Percentiles rank a stretch among this genome's conserved stretches.
Evolutionary conservation across 2,329 filamentous ascomycete genomes (phyloP).

Genomic region (Diplodia seriata): DNA sequence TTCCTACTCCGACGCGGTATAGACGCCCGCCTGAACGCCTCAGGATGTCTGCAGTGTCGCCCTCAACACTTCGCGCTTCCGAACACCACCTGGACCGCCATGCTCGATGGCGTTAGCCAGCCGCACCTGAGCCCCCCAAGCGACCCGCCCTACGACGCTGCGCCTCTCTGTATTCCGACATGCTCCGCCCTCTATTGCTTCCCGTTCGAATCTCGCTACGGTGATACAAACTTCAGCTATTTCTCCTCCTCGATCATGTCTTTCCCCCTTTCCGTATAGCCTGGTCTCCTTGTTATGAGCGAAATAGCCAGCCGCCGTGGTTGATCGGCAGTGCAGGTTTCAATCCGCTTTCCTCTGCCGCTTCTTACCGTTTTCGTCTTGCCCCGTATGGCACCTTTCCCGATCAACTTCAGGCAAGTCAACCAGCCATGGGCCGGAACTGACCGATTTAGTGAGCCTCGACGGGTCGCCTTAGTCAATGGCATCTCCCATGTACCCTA

Average conservation of each 20-base stretch:
- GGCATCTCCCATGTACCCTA: background rate
- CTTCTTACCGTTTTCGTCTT: conserved; percentile 6
- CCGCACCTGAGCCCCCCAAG: background rate
- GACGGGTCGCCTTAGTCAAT: background rate
- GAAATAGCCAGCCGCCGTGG: conserved; percentile 9
- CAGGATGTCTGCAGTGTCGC: conserved; percentile 17
- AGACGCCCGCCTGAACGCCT: conserved; percentile 18
- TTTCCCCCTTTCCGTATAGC: conserved; percentile 7
- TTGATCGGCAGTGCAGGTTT: conserved; percentile 18
- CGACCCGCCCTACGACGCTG: background rate
- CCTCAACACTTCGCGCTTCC: conserved; percentile 25
- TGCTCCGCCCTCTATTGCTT: background rate
- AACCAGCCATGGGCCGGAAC: conserved; percentile 2
- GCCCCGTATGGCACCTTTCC: conserved; percentile 15
- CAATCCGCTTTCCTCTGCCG: conserved; percentile 13
- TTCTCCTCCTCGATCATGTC: background rate
- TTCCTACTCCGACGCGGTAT: conserved; percentile 6
- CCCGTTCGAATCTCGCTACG: conserved; percentile 10
- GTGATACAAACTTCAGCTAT: conserved; percentile 21
- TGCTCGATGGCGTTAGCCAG: conserved; percentile 14
- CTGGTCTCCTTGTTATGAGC: background rate
- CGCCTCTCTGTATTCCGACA: background rate
- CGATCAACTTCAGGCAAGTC: conserved; percentile 12
- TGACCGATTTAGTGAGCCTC: background rate
- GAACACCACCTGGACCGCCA: conserved; percentile 1